A percentile compares a stretch with the other conserved stretches of the same genome.
Evolutionary conservation across 176 grass and related monocot genomes (phyloP).

Genomic region (Rhynchospora tenuis): DNA sequence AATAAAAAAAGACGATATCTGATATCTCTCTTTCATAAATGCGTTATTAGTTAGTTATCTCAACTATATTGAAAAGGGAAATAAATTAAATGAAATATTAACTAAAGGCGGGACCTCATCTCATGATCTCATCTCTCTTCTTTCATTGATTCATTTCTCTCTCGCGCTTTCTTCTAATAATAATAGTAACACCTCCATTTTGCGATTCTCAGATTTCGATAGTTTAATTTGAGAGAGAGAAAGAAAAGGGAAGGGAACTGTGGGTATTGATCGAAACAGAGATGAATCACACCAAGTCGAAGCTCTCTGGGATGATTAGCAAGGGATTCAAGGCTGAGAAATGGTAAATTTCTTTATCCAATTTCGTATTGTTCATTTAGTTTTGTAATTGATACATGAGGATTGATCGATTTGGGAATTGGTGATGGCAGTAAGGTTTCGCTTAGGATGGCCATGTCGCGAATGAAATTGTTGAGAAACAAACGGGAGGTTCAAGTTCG

Average conservation of each 20-base stretch:
- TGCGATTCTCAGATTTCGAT: neutral
- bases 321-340: conserved; percentile 92
- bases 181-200: too few species aligned
- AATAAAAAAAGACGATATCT: too few species aligned
- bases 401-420: neutral
- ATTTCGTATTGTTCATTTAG: neutral
- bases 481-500: conserved; percentile 50
- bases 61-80: neutral
- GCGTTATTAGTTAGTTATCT: too few species aligned
- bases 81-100: neutral
- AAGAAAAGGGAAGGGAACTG: neutral
- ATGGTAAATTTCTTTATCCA: conserved; percentile 39
- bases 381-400: neutral
- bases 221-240: neutral
- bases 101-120: neutral
- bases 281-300: conserved; percentile 48
- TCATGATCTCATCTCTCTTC: too few species aligned
- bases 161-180: neutral
- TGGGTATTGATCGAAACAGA: neutral
- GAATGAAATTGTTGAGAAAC: conserved; percentile 89
- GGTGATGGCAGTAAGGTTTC: conserved; percentile 60
- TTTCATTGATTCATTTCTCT: too few species aligned
- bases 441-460: conserved; percentile 70
- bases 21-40: too few species aligned
- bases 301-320: conserved; percentile 66